Base-by-base conservation (phyloP, 305 asterid species). In the Fraxinus platypoda region DNA sequence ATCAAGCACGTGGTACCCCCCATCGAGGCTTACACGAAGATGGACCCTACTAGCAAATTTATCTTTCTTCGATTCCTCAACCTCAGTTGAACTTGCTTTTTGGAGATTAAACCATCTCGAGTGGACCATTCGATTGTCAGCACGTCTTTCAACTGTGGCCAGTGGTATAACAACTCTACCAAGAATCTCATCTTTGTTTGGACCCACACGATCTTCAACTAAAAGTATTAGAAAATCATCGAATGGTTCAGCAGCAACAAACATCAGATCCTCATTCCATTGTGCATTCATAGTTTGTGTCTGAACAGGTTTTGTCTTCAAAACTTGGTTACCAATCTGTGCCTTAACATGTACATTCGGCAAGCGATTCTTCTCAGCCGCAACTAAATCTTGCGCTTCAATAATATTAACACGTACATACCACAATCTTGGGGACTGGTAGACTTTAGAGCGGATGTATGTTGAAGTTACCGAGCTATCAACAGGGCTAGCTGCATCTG, bases 1-100 rank as follows among this genome's bases (percentile, higher is more conserved):
- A 82, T 93, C 98, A 52, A 95, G 94, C 21, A 95, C 98, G 28
- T 95, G 98, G 87, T 95, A 95, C 11, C 98, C 98, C 41, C 98
- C 98, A 77, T 95, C 98, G 6, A 95, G 98, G 85, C 91, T 89
- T 74, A 91, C 86, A 52, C 98, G 97, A 49, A 94, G 91, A 79
- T 92, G 97, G 78, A 95, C 79, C 87, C 94, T 84, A 80, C 91
- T 95, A 62, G 98, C 86, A 80, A 95, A 93, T 86, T 84, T 94
- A 59, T 88, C 90, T 79, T 89, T 90, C 88, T 87, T 89, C 15
- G 84, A 85, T 87, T 91, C 97, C 86, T 89, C 97, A 46, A 83
- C 83, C 80, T 88, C 95, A 33, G 78, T 34, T 15, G 81, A 77
- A 81, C 84, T 83, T 6, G 89, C 84, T 75, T 84, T 91, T 41